Conservation (phyloP, 208 protist genomes). For the Trypanosoma avium region DNA sequence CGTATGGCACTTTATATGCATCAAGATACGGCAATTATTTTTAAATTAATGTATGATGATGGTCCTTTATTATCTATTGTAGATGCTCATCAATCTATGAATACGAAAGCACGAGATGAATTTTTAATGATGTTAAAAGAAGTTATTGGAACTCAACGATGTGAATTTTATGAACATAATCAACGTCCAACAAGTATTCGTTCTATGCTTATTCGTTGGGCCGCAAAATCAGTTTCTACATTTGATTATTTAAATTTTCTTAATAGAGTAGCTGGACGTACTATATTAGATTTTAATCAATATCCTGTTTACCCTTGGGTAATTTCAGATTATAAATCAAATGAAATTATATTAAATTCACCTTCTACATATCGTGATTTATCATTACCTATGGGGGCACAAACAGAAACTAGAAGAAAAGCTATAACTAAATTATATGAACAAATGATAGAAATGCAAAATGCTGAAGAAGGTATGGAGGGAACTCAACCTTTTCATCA, state of each 20-base stretch:
- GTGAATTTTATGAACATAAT: conserved; percentile 61
- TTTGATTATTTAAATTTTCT: conserved; percentile 94
- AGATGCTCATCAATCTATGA: conserved; percentile 86
- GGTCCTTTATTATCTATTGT: conserved; percentile 81
- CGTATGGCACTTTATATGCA: conserved; percentile 84
- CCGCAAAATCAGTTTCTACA: conserved; percentile 90
- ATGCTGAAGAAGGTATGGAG: conserved; percentile 19
- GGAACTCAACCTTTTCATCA: conserved; percentile 94
- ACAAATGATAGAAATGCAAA: conserved; percentile 31
- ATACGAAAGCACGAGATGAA: conserved; percentile 65
- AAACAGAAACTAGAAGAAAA: conserved; percentile 74
- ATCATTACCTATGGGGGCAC: conserved; percentile 95
- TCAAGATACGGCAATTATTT: conserved; percentile 75
- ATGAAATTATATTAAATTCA: conserved; percentile 70
- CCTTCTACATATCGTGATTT: conserved; percentile 90
- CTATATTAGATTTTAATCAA: conserved; percentile 92
- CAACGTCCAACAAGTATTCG: conserved; percentile 51
- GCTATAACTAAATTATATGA: conserved; percentile 81
- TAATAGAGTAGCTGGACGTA: conserved; percentile 90
- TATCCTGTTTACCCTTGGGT: conserved; percentile 97
- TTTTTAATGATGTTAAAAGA: conserved; percentile 68
- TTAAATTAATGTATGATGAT: conserved; percentile 69
- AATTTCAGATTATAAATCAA: conserved; percentile 85
- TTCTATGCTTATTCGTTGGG: conserved; percentile 87
- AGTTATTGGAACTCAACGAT: conserved; percentile 39